Percentiles rank a stretch among this genome's conserved stretches.
phyloP scores from a whole-genome alignment of 148 eudicot genomes.

The Diospyros kaki region DNA sequence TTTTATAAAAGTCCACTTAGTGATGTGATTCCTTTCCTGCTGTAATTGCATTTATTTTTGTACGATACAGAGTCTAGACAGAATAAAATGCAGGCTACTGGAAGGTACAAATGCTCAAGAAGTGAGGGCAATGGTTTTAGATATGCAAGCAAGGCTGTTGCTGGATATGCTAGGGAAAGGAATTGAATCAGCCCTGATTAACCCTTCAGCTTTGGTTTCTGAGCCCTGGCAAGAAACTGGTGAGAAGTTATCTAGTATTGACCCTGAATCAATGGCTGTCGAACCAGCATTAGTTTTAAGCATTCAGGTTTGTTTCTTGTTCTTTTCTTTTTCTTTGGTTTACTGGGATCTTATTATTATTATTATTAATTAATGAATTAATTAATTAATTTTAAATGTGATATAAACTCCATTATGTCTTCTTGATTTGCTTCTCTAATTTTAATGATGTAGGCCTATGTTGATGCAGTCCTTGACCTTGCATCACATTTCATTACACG shows the following conservation, averaged over 20 bases:
- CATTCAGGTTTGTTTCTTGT: constrained; percentile 64
- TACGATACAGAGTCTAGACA: constrained; percentile 74
- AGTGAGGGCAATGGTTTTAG: constrained; percentile 98
- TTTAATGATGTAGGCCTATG: constrained; percentile 67
- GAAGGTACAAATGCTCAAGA: constrained; percentile 98
- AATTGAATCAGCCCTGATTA: constrained; percentile 84
- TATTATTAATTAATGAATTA: too few species aligned
- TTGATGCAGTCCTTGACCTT: constrained; percentile 93
- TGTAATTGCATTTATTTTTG: constrained; percentile 12
- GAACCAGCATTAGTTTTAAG: constrained; percentile 71
- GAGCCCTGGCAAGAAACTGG: constrained; percentile 96
- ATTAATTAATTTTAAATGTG: background rate
- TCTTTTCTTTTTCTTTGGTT: background rate
- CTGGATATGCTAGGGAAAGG: constrained; percentile 98
- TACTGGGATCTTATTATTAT: background rate
- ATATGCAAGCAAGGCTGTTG: constrained; percentile 97
- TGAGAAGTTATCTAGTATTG: constrained; percentile 62
- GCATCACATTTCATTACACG: constrained; percentile 99
- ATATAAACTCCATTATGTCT: background rate
- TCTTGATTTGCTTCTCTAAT: constrained; percentile 13
- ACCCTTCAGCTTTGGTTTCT: constrained; percentile 78
- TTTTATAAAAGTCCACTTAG: background rate
- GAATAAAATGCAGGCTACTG: constrained; percentile 93
- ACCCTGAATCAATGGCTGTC: constrained; percentile 92
- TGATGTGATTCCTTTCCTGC: constrained; percentile 4